Evolutionary conservation across 169 alveolate species (phyloP).

Genomic region (Plasmodium knowlesi): DNA sequence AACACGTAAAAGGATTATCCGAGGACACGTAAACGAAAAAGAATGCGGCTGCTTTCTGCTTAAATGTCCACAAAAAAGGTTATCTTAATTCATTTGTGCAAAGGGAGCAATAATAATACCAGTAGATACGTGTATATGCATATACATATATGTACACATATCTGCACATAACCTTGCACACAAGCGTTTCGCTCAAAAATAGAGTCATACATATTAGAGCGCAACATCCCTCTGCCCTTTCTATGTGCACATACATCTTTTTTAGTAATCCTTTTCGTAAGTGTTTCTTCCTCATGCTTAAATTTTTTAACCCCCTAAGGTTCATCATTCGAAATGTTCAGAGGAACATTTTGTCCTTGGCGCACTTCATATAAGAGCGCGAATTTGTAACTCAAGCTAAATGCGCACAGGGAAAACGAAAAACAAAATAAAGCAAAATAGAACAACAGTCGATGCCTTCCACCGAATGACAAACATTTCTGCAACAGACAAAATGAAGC

Average conservation of each 20-base stretch:
- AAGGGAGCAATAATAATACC: neutral
- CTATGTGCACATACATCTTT: neutral
- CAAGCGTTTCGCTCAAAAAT: neutral
- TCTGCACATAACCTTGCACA: neutral
- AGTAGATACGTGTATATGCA: neutral
- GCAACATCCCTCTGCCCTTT: neutral
- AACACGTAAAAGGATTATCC: neutral
- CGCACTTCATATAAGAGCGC: neutral
- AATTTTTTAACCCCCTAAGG: neutral
- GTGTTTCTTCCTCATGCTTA: neutral
- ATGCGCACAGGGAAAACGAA: neutral
- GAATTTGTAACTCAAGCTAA: neutral
- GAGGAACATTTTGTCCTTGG: neutral
- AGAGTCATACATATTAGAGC: neutral
- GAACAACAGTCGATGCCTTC: neutral
- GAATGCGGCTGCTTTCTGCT: neutral
- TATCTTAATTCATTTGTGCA: neutral
- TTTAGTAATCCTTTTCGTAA: neutral
- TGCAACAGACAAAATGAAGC: constrained; percentile 34
- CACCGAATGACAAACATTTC: neutral
- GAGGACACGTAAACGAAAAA: neutral
- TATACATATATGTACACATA: neutral
- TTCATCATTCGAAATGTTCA: neutral
- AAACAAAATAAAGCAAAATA: neutral
- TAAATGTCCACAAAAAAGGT: neutral